These are phyloP conservation scores for Penicillium sp. DNA, from an alignment of 2,329 filamentous ascomycete genomes.

Conservation along the genomic window DNA sequence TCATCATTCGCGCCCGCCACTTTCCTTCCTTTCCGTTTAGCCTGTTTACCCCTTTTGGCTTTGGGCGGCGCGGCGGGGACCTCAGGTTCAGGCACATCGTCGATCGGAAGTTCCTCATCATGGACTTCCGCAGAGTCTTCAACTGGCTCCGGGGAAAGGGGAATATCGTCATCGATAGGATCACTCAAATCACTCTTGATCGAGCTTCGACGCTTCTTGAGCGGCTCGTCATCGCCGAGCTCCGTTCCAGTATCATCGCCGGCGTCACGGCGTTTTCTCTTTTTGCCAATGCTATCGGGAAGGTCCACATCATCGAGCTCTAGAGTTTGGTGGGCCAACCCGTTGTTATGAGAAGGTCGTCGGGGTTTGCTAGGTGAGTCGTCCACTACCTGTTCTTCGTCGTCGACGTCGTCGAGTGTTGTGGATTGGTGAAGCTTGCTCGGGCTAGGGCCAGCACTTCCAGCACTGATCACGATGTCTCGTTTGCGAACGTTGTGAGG, in stretches of 20 bases:
- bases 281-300: constrained; percentile 34
- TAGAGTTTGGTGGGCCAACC: constrained; percentile 22
- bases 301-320: constrained; percentile 26
- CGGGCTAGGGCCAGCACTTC: constrained; percentile 60
- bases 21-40: constrained; percentile 43
- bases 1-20: constrained; percentile 37
- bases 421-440: constrained; percentile 66
- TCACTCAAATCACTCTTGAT: constrained; percentile 36
- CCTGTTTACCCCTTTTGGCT: constrained; percentile 42
- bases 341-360: constrained; percentile 31
- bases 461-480: constrained; percentile 56
- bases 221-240: constrained; percentile 36
- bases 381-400: constrained; percentile 44
- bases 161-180: constrained; percentile 30
- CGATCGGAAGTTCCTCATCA: constrained; percentile 29
- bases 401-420: constrained; percentile 44
- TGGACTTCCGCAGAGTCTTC: constrained; percentile 29
- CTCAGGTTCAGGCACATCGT: constrained; percentile 31
- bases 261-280: constrained; percentile 38
- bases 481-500: constrained; percentile 61
- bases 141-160: constrained; percentile 32
- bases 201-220: constrained; percentile 40
- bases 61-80: constrained; percentile 28
- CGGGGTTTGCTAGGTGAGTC: constrained; percentile 39
- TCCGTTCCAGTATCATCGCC: constrained; percentile 35